phyloP scores from a whole-genome alignment of 139 green algal genomes.

The Diplosphaera chodatii region DNA sequence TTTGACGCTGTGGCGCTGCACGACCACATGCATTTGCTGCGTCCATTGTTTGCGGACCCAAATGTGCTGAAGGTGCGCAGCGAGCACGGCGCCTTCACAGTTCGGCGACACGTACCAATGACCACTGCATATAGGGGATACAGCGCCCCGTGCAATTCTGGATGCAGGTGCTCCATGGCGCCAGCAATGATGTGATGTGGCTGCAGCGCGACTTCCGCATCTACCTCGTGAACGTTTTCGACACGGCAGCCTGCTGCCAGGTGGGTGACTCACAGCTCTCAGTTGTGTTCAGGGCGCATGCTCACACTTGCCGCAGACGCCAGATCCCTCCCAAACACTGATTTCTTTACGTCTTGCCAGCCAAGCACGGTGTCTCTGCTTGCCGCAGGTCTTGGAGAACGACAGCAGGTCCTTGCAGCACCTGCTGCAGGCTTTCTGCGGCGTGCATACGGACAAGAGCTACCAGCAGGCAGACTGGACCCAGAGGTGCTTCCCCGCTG shows the following conservation, averaged over 20 bases:
- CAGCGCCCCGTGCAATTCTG: no score
- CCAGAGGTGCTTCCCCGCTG: no score
- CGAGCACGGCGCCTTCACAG: no score
- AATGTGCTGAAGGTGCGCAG: slow-evolving; percentile 45
- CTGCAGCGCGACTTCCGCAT: slow-evolving; percentile 68
- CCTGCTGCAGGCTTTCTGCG: slow-evolving; percentile 49
- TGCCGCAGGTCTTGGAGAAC: slow-evolving; percentile 43
- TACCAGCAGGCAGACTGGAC: slow-evolving; percentile 68
- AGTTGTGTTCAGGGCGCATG: no score
- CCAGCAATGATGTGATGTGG: slow-evolving; percentile 72
- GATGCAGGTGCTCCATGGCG: slow-evolving; percentile 74
- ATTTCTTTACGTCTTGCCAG: no score
- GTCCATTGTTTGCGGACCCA: slow-evolving; percentile 43
- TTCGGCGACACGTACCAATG: no score
- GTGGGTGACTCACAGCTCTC: no score
- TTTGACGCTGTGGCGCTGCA: slow-evolving; percentile 65
- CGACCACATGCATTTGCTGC: slow-evolving; percentile 45
- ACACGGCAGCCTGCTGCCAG: slow-evolving; percentile 70
- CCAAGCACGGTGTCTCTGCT: no score
- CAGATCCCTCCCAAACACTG: no score
- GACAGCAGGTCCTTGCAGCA: slow-evolving; percentile 37
- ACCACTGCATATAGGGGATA: no score
- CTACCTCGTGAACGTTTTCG: slow-evolving; percentile 75
- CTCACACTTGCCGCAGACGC: no score
- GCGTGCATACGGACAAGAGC: slow-evolving; percentile 46